Conservation (phyloP, 805 yeast genomes). For the Saccharomycopsis fodiens region DNA sequence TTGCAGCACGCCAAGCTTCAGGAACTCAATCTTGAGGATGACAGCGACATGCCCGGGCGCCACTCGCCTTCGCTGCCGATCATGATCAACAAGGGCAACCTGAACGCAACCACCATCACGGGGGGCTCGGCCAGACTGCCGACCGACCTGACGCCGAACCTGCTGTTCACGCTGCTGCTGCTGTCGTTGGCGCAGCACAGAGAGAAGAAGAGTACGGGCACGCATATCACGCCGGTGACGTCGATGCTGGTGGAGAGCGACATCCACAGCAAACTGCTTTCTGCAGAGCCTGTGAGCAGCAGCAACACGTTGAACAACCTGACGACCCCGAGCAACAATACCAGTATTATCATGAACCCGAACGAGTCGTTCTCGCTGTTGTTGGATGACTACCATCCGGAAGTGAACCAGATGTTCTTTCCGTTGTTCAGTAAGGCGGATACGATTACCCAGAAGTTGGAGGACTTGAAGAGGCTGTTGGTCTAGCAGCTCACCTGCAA, state of each 20-base stretch:
- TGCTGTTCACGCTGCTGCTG: slow-evolving; percentile 2
- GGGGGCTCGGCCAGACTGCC: slow-evolving; percentile 1
- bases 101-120: slow-evolving; percentile 5
- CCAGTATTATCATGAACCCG: background rate
- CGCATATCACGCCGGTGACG: background rate
- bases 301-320: background rate
- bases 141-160: slow-evolving; percentile 5
- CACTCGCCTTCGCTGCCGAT: slow-evolving; percentile 4
- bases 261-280: background rate
- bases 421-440: slow-evolving; percentile 19
- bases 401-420: slow-evolving; percentile 14
- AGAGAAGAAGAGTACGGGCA: background rate
- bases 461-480: slow-evolving; percentile 15
- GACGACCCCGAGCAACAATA: background rate
- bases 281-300: background rate
- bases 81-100: slow-evolving; percentile 4
- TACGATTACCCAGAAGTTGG: slow-evolving; percentile 13
- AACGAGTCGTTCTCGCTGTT: slow-evolving; percentile 16
- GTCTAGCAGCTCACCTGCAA: too few relatives aligned
- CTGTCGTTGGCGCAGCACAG: slow-evolving; percentile 1
- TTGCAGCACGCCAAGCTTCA: slow-evolving; percentile 6
- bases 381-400: slow-evolving; percentile 19
- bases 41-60: background rate
- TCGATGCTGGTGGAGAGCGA: background rate
- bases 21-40: slow-evolving; percentile 19